Percentiles rank a stretch among this genome's conserved stretches.
phyloP scores from a whole-genome alignment of 805 yeast genomes.

The Kurtzmaniella cleridarum region DNA sequence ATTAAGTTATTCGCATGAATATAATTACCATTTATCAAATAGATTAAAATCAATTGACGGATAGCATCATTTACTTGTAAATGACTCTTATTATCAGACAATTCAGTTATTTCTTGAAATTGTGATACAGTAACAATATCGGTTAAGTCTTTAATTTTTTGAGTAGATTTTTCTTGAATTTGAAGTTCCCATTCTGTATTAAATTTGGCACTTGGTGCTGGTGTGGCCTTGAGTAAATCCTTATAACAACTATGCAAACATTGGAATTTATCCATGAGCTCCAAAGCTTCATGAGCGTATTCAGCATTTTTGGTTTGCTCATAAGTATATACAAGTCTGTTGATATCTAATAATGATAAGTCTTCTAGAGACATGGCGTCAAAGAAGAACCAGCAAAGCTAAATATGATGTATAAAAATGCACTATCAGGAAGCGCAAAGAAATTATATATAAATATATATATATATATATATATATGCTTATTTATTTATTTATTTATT shows the following conservation, averaged over 20 bases:
- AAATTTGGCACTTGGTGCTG: constrained; percentile 6
- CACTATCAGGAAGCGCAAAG: no score
- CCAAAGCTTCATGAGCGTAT: constrained; percentile 8
- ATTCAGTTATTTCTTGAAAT: neutral
- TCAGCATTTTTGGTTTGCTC: neutral
- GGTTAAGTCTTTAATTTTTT: neutral
- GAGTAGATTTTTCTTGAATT: constrained; percentile 4
- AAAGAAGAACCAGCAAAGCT: no score
- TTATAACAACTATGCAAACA: constrained; percentile 15
- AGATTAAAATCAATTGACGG: neutral
- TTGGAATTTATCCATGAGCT: constrained; percentile 19
- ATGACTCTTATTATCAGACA: no score
- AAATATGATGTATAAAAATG: no score
- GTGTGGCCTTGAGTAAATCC: constrained; percentile 6
- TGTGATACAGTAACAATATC: neutral
- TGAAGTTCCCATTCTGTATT: constrained; percentile 6
- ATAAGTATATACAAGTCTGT: constrained; percentile 8
- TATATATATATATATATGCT: no score
- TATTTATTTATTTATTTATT: no score
- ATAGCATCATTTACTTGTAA: neutral
- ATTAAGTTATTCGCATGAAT: constrained; percentile 7
- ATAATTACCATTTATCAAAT: constrained; percentile 1
- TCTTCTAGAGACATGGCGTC: neutral
- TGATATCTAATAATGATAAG: constrained; percentile 8
- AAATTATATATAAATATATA: no score